Evolutionary conservation across 108 stramenopile genomes (phyloP), one percentile per base, ranked within the genome.

Genomic region (Stephanodiscus minutulus): DNA sequence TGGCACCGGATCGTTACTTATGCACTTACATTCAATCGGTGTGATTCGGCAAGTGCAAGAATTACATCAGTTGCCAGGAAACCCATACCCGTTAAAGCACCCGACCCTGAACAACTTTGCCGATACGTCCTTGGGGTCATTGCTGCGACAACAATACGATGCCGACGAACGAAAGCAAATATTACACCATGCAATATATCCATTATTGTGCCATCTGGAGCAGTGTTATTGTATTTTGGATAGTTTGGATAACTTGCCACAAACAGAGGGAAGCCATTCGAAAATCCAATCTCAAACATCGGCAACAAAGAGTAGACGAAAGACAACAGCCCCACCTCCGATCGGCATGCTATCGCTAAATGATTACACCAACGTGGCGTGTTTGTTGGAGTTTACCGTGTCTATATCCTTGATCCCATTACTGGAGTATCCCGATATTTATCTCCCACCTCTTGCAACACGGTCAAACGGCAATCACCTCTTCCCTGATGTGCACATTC

Each of bases 361-460:
- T 54, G 83, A 94, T 59, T 94, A 94, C 66, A 91, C 91, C 44
- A 91, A 94, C 57, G 73, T 94, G 36, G 93, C 89, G 12, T 86
- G 84, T 63, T 61, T 90, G 3, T 69, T 91, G 64, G 93, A 94
- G 62, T 88, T 90, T 53, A 48, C 79, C 13, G 75, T 92, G 18
- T 85, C 78, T 21, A 79, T 76, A 10, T 77, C 70, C 21, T 80
- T 94, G 47, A 60, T 94, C 20, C 93, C 93, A 7, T 35, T 31
- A 15, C 54, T 89, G 70, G 82, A 84, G 54, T 53, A 78, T 62
- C 72, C 64, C 13, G 20, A 75, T 61, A 72, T 88, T 17, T 76
- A 76, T 72, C 49, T 64, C 10, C 69, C 64, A 24, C 35, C 58
- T 22, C 17, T 66, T 61, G 18, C 55, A 52, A 47, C 21, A 8